Conservation (phyloP, 495 filamentous ascomycete species). For the Amniculicola lignicola region DNA sequence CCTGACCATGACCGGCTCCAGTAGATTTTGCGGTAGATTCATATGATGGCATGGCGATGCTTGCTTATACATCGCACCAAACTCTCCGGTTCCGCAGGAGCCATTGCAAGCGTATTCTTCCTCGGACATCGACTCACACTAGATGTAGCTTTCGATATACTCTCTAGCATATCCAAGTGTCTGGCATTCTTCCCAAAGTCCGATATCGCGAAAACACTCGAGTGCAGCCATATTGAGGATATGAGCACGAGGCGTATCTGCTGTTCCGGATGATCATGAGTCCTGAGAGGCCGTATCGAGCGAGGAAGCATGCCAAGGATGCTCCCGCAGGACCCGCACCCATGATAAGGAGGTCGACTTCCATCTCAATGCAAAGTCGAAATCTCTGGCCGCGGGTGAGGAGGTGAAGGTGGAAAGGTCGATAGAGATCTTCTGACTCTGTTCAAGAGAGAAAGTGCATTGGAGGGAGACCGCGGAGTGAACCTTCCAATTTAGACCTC, state of each 20-base stretch:
- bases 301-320: slow-evolving; percentile 54
- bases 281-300: slow-evolving; percentile 49
- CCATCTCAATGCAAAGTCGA: too few species aligned
- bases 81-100: slow-evolving; percentile 51
- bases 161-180: slow-evolving; percentile 42
- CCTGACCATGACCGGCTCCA: slow-evolving; percentile 47
- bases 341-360: slow-evolving; percentile 53
- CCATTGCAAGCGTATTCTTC: slow-evolving; percentile 54
- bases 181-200: slow-evolving; percentile 48
- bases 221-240: slow-evolving; percentile 61
- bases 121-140: slow-evolving; percentile 54
- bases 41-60: slow-evolving; percentile 46
- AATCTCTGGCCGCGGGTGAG: too few species aligned
- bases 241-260: slow-evolving; percentile 55
- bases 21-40: slow-evolving; percentile 47
- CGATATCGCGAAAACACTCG: slow-evolving; percentile 57
- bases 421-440: too few species aligned
- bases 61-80: slow-evolving; percentile 51
- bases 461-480: too few species aligned
- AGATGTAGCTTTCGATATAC: slow-evolving; percentile 51
- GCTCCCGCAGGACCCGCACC: slow-evolving; percentile 58
- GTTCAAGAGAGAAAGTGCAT: too few species aligned
- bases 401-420: too few species aligned
- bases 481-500: too few species aligned
- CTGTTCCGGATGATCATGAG: slow-evolving; percentile 52